phyloP scores from a whole-genome alignment of 2,329 filamentous ascomycete genomes.

The Clonostachys sp. region DNA sequence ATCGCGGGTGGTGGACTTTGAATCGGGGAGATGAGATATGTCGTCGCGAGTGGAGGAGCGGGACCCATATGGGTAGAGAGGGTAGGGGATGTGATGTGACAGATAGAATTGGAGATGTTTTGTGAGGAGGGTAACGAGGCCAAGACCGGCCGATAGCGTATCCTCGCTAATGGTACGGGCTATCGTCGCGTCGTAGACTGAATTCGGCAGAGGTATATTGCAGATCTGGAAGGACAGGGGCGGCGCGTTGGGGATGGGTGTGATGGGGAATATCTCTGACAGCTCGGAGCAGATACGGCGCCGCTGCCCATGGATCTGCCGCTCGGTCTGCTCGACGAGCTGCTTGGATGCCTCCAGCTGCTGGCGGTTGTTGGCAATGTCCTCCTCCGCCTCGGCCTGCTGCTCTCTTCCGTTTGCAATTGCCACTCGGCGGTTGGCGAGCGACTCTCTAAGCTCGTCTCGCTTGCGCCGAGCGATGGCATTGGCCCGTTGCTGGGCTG shows the following conservation, averaged over 20 bases:
- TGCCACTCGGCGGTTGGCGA: conserved; percentile 59
- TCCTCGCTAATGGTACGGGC: conserved; percentile 56
- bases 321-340: conserved; percentile 51
- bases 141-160: conserved; percentile 73
- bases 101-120: conserved; percentile 80
- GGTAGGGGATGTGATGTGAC: conserved; percentile 73
- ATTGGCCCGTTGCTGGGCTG: conserved; percentile 61
- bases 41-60: conserved; percentile 72
- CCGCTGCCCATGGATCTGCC: conserved; percentile 77
- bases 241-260: conserved; percentile 48
- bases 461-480: conserved; percentile 57
- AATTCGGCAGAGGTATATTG: conserved; percentile 74
- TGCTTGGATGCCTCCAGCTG: conserved; percentile 53
- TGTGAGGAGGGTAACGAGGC: conserved; percentile 72
- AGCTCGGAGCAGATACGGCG: conserved; percentile 86
- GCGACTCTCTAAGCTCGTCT: conserved; percentile 63
- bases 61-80: conserved; percentile 68
- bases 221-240: conserved; percentile 82
- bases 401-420: conserved; percentile 60
- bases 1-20: conserved; percentile 46
- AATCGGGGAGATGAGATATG: conserved; percentile 51
- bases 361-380: conserved; percentile 57
- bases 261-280: conserved; percentile 73
- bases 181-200: conserved; percentile 56
- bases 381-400: conserved; percentile 53